phyloP scores from a whole-genome alignment of 108 stramenopile genomes.

The Cyclostephanos tholiformis region DNA sequence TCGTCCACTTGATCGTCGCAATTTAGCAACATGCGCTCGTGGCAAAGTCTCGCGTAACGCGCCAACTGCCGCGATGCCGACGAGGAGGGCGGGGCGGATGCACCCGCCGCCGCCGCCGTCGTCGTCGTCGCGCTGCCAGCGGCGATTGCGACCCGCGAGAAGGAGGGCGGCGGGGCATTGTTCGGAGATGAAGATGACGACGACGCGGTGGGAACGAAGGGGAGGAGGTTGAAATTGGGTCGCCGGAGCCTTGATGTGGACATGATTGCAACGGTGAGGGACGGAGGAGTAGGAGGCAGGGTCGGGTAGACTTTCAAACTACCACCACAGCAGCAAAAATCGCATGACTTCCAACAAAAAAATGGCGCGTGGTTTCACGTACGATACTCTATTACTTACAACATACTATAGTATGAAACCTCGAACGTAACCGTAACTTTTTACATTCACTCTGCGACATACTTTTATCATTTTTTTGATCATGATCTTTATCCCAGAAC shows the following conservation, averaged over 20 bases:
- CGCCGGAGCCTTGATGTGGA: constrained; percentile 6
- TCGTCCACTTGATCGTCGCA: background rate
- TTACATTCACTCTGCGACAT: no score
- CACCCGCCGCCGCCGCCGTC: background rate
- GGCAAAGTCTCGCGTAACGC: constrained; percentile 6
- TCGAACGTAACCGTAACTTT: no score
- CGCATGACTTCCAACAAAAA: no score
- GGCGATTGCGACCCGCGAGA: background rate
- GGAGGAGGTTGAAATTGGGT: constrained; percentile 4
- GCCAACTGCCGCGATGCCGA: constrained; percentile 4
- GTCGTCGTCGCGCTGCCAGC: background rate
- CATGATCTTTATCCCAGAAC: no score
- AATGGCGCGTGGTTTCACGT: no score
- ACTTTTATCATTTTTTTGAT: no score
- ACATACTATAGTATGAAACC: no score
- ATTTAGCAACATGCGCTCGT: constrained; percentile 2
- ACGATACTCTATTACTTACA: no score
- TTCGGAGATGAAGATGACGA: background rate
- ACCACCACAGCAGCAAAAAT: no score
- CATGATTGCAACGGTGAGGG: background rate
- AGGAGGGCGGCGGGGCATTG: background rate
- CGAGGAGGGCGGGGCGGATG: background rate
- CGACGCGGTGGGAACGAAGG: background rate
- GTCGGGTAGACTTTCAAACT: no score
- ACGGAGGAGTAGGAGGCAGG: no score